These are phyloP conservation scores for Chenopodium quinoa DNA, from an alignment of 148 eudicot genomes.

Conservation along the genomic window DNA sequence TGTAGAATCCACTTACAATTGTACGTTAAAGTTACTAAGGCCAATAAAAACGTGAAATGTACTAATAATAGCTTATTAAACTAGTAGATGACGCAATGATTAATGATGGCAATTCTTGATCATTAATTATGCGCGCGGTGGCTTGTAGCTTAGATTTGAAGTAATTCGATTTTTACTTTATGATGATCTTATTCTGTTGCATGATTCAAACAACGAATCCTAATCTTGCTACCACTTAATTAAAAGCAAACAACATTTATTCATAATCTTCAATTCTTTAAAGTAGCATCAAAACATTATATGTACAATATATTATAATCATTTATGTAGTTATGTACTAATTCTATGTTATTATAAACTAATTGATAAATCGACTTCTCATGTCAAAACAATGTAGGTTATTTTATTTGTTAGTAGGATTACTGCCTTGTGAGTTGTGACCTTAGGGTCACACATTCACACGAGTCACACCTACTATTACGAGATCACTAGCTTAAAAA, in stretches of 20 bases:
- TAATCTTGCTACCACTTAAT: slow-evolving; percentile 20
- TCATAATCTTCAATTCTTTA: neutral
- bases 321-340: neutral
- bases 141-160: neutral
- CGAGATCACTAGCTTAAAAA: too few species aligned
- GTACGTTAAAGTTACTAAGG: neutral
- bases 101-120: neutral
- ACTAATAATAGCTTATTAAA: neutral
- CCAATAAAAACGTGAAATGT: slow-evolving; percentile 4
- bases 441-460: too few species aligned
- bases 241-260: neutral
- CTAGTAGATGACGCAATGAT: neutral
- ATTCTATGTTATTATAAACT: neutral
- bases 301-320: neutral
- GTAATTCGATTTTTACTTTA: slow-evolving; percentile 19
- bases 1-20: slow-evolving; percentile 1
- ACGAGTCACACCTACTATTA: too few species aligned
- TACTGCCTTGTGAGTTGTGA: neutral
- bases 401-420: neutral
- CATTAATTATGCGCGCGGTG: neutral
- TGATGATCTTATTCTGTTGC: slow-evolving; percentile 25
- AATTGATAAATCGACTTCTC: neutral
- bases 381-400: neutral
- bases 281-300: neutral
- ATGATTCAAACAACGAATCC: slow-evolving; percentile 23